Evolutionary conservation across 2,329 filamentous ascomycete species (phyloP).

Genomic region (Moelleriella libera): DNA sequence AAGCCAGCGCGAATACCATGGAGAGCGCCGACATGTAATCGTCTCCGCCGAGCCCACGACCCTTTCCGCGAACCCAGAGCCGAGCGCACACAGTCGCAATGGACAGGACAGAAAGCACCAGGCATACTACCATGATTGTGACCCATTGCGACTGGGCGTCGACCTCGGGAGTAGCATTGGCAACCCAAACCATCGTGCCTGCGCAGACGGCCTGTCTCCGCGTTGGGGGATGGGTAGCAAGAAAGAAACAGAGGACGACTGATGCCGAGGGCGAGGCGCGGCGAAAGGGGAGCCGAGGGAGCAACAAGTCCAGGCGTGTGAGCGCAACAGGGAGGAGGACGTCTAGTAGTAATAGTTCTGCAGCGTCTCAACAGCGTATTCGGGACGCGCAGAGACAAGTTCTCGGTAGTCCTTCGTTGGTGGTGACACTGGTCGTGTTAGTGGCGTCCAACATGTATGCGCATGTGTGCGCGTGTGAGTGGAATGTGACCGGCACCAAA

Average conservation of each 20-base stretch:
- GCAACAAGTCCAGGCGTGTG: too few species aligned
- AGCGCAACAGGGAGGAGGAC: too few species aligned
- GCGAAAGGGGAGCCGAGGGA: too few species aligned
- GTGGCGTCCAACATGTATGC: background rate
- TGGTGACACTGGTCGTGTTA: too few species aligned
- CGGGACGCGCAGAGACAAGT: too few species aligned
- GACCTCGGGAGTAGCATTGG: slow-evolving; percentile 31
- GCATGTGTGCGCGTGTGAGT: background rate
- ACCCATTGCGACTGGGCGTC: slow-evolving; percentile 31
- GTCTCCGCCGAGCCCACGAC: slow-evolving; percentile 29
- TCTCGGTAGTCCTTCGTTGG: too few species aligned
- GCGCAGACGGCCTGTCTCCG: too few species aligned
- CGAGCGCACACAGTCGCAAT: slow-evolving; percentile 24
- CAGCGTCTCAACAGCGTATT: too few species aligned
- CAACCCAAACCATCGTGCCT: slow-evolving; percentile 32
- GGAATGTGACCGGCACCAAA: background rate
- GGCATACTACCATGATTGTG: slow-evolving; percentile 32
- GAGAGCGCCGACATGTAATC: slow-evolving; percentile 28
- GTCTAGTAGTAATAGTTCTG: too few species aligned
- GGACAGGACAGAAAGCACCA: slow-evolving; percentile 28
- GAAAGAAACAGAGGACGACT: too few species aligned
- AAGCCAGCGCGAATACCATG: slow-evolving; percentile 30
- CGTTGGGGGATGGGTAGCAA: too few species aligned
- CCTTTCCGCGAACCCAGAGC: slow-evolving; percentile 25
- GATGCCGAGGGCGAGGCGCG: too few species aligned